phyloP scores from a whole-genome alignment of 345 rosid species.

The Hibiscus mutabilis region DNA sequence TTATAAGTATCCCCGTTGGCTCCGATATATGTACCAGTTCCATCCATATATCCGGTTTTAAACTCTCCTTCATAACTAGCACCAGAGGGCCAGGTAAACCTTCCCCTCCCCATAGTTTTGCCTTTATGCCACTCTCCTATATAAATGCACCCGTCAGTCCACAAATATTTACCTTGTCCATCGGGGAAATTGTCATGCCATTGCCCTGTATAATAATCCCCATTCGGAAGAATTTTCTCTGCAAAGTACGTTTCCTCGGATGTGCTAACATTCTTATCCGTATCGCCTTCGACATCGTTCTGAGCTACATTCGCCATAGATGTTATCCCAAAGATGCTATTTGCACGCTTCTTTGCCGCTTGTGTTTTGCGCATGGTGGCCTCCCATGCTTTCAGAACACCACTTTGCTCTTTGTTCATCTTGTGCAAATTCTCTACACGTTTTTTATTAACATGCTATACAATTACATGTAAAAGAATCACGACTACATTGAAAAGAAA shows the following conservation, averaged over 20 bases:
- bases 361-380: slow-evolving; percentile 82
- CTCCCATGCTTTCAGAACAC: slow-evolving; percentile 85
- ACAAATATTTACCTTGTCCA: slow-evolving; percentile 80
- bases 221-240: slow-evolving; percentile 73
- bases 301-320: slow-evolving; percentile 47
- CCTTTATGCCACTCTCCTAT: slow-evolving; percentile 84
- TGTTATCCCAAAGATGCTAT: slow-evolving; percentile 70
- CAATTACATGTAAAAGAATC: background rate
- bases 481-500: background rate
- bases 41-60: slow-evolving; percentile 88
- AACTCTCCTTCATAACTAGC: slow-evolving; percentile 89
- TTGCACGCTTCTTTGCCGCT: slow-evolving; percentile 82
- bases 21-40: slow-evolving; percentile 59
- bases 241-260: slow-evolving; percentile 40
- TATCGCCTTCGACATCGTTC: slow-evolving; percentile 33
- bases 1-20: slow-evolving; percentile 54
- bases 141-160: slow-evolving; percentile 90
- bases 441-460: slow-evolving; percentile 1
- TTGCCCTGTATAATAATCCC: slow-evolving; percentile 81
- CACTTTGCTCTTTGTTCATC: slow-evolving; percentile 66
- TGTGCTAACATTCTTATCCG: slow-evolving; percentile 10
- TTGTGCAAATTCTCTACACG: slow-evolving; percentile 1
- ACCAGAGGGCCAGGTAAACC: slow-evolving; percentile 92
- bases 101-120: slow-evolving; percentile 72
- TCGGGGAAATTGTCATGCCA: slow-evolving; percentile 81